Base-by-base conservation (phyloP, 805 yeast species). In the Ogataea henricii region DNA sequence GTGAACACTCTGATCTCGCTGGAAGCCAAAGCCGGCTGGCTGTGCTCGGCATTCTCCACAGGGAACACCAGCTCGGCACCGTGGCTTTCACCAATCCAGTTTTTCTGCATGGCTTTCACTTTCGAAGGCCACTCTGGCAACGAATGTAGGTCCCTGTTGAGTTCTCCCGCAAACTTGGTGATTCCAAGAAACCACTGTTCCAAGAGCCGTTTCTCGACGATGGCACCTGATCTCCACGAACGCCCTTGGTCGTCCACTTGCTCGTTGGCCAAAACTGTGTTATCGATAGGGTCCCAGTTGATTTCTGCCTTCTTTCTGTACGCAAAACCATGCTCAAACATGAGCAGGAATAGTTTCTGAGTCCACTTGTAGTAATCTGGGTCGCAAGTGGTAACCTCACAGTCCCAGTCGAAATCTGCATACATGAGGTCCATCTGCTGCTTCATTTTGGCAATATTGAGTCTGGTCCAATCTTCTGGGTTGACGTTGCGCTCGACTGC, bases 221-320 rank as follows among this genome's bases (percentile, higher is more conserved):
- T 50, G 0, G 98, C 99, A 4, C 99, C 99, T 2, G 97, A 89
- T 65, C 99, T 79, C 99, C 99, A 94, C 0, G 97, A 89, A 46
- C 83, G 74, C 0, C 99, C 99, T 38, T 88, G 79, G 1, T 84
- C 65, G 65, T 94, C 99, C 2, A 94, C 97, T 66, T 94, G 99
- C 67, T 94, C 99, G 63, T 87, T 94, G 2, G 99, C 99, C 50
- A 94, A 72, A 1, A 94, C 99, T 0, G 99, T 94, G 54, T 85
- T 79, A 59, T 94, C 99, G 0, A 94, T 80, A 0, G 99, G 99
- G 67, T 94, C 99, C 99, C 99, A 94, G 62, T 94, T 94, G 49
- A 94, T 94, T 57, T 85, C 90, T 0, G 97, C 96, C 40, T 83
- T 82, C 40, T 85, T 83, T 54, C 91, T 76, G 60, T 94, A 92